phyloP scores from a whole-genome alignment of 2,329 filamentous ascomycete genomes.

The Nectriaceae sp. region DNA sequence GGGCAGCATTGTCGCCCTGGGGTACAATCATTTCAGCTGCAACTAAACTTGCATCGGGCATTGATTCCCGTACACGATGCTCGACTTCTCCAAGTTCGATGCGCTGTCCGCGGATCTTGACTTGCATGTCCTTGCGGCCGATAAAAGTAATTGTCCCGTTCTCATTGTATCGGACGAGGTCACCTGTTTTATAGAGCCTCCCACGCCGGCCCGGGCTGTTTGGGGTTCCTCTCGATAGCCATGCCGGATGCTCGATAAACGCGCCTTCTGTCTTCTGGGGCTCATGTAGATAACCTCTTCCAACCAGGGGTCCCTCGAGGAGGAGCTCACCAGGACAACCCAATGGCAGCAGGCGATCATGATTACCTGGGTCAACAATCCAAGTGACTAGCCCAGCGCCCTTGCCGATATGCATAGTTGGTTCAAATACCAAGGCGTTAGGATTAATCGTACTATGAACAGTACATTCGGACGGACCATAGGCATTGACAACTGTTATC shows the following conservation, averaged over 20 bases:
- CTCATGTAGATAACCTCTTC: slow-evolving; percentile 24
- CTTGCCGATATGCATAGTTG: background rate
- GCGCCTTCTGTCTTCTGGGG: slow-evolving; percentile 20
- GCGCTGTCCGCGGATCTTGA: slow-evolving; percentile 57
- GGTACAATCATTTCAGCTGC: slow-evolving; percentile 1
- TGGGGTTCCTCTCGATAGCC: slow-evolving; percentile 16
- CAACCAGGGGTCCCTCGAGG: slow-evolving; percentile 28
- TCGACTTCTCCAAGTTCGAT: slow-evolving; percentile 42
- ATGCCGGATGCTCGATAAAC: slow-evolving; percentile 33
- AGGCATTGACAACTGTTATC: slow-evolving; percentile 14
- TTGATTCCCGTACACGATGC: slow-evolving; percentile 4
- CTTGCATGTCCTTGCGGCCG: slow-evolving; percentile 55
- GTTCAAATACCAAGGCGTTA: background rate
- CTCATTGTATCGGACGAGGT: slow-evolving; percentile 25
- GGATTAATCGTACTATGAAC: background rate
- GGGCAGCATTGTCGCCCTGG: background rate
- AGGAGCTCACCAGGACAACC: slow-evolving; percentile 29
- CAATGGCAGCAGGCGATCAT: slow-evolving; percentile 20
- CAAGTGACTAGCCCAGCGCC: slow-evolving; percentile 11
- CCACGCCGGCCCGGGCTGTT: slow-evolving; percentile 1
- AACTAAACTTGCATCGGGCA: background rate
- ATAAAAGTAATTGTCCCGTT: slow-evolving; percentile 42
- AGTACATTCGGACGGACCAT: slow-evolving; percentile 10
- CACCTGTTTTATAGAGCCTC: slow-evolving; percentile 25
- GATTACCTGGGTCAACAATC: slow-evolving; percentile 25